phyloP scores from a whole-genome alignment of 2,329 filamentous ascomycete genomes.

The Trichoderma semiorbis region DNA sequence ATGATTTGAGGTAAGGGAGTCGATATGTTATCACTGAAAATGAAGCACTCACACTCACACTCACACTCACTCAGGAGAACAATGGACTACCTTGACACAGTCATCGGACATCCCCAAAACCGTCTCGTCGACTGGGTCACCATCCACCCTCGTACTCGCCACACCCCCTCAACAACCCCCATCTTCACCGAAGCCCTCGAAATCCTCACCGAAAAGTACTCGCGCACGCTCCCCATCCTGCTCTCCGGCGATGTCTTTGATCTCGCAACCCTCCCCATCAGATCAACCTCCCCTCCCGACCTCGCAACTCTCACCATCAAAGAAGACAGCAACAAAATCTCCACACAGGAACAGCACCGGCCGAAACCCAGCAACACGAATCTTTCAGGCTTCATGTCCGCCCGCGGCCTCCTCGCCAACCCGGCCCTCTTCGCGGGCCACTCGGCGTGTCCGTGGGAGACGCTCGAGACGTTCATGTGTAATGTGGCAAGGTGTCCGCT shows the following conservation, averaged over 20 bases:
- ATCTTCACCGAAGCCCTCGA: slow-evolving; percentile 61
- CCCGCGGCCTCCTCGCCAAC: slow-evolving; percentile 64
- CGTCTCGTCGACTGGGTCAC: slow-evolving; percentile 65
- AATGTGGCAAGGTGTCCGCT: slow-evolving; percentile 55
- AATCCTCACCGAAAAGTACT: slow-evolving; percentile 50
- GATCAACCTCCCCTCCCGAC: slow-evolving; percentile 28
- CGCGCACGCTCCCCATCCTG: slow-evolving; percentile 57
- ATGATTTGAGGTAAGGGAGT: slow-evolving; percentile 50
- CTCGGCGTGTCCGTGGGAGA: slow-evolving; percentile 57
- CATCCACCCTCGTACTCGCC: slow-evolving; percentile 63
- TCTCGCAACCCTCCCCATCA: slow-evolving; percentile 47
- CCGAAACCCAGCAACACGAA: slow-evolving; percentile 42
- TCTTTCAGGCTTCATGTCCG: slow-evolving; percentile 65
- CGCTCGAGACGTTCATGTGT: slow-evolving; percentile 60
- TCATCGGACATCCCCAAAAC: slow-evolving; percentile 51
- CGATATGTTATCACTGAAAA: not conserved
- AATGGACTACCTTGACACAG: slow-evolving; percentile 60
- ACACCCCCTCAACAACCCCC: slow-evolving; percentile 58
- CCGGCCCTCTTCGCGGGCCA: slow-evolving; percentile 61
- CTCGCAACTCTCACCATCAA: slow-evolving; percentile 31
- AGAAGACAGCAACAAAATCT: slow-evolving; percentile 6
- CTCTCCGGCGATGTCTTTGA: slow-evolving; percentile 69
- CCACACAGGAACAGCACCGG: not conserved
- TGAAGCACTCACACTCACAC: not conserved
- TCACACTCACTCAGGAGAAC: slow-evolving; percentile 38